Percentiles rank a stretch among this genome's conserved stretches.
phyloP scores from a whole-genome alignment of 2,329 filamentous ascomycete species.

The Phoma sp. region DNA sequence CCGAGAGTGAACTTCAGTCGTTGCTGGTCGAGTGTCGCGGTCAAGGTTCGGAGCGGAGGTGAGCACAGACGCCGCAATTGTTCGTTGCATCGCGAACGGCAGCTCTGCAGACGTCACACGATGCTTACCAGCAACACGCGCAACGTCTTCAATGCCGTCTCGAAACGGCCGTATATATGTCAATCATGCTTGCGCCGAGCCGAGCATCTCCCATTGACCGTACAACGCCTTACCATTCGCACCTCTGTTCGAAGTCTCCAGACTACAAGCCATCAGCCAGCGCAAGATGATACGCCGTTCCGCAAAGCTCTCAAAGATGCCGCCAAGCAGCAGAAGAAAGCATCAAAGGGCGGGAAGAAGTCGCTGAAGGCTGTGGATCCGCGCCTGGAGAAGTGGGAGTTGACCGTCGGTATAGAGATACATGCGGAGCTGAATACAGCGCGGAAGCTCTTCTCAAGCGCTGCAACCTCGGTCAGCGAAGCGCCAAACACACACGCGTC shows the following conservation, averaged over 20 bases:
- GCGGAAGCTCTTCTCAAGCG: constrained; percentile 84
- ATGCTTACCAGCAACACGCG: constrained; percentile 37
- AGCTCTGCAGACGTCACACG: constrained; percentile 28
- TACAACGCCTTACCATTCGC: neutral
- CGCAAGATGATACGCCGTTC: constrained; percentile 41
- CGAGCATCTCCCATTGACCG: constrained; percentile 25
- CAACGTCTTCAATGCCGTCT: constrained; percentile 25
- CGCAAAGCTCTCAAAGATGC: constrained; percentile 48
- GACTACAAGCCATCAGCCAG: constrained; percentile 24
- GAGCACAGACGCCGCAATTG: constrained; percentile 35
- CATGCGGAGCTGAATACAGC: constrained; percentile 93
- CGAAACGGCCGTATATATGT: constrained; percentile 38
- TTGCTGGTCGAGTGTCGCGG: neutral
- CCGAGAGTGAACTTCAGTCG: neutral
- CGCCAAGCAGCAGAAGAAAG: constrained; percentile 41
- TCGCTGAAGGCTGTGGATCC: constrained; percentile 22
- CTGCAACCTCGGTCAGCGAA: constrained; percentile 58
- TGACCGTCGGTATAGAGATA: constrained; percentile 96
- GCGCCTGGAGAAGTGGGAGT: constrained; percentile 72
- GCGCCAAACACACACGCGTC: constrained; percentile 85
- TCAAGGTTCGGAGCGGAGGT: constrained; percentile 20
- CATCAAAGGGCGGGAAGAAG: constrained; percentile 17
- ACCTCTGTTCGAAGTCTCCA: constrained; percentile 29
- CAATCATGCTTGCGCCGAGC: constrained; percentile 34
- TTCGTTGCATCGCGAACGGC: constrained; percentile 21